Percentiles rank a stretch among this genome's conserved stretches.
phyloP scores from a whole-genome alignment of 805 yeast genomes.

The Candida corydali region DNA sequence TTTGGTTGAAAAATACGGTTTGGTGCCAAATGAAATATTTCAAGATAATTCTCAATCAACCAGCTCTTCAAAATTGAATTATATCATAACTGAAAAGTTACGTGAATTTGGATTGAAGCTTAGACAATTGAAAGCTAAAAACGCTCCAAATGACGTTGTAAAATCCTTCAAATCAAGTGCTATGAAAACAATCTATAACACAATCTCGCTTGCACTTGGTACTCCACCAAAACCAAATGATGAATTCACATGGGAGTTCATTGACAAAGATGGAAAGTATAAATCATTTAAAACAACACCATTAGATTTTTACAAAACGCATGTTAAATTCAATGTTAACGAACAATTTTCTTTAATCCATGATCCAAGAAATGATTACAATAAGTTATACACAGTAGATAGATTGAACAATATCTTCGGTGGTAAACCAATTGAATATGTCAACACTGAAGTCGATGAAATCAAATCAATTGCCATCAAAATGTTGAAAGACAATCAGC shows the following conservation, averaged over 20 bases:
- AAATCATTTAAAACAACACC: slow-evolving; percentile 58
- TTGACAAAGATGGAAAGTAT: slow-evolving; percentile 65
- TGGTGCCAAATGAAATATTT: slow-evolving; percentile 68
- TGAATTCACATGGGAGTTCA: slow-evolving; percentile 68
- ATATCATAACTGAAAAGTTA: slow-evolving; percentile 61
- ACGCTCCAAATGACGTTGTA: slow-evolving; percentile 37
- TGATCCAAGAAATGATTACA: slow-evolving; percentile 76
- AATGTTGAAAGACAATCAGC: slow-evolving; percentile 67
- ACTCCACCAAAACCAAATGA: slow-evolving; percentile 74
- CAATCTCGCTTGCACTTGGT: slow-evolving; percentile 68
- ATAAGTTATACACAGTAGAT: slow-evolving; percentile 63
- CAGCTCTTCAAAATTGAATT: slow-evolving; percentile 53
- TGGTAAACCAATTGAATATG: slow-evolving; percentile 66
- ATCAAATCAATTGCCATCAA: slow-evolving; percentile 60
- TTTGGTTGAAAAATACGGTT: slow-evolving; percentile 73
- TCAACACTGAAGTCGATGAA: slow-evolving; percentile 59
- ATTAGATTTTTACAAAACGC: slow-evolving; percentile 52
- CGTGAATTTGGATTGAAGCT: slow-evolving; percentile 74
- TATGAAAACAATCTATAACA: slow-evolving; percentile 61
- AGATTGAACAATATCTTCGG: slow-evolving; percentile 69
- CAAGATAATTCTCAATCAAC: slow-evolving; percentile 65
- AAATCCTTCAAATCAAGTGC: slow-evolving; percentile 30
- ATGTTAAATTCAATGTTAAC: slow-evolving; percentile 38
- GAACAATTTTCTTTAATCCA: slow-evolving; percentile 65
- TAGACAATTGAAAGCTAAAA: slow-evolving; percentile 46